Evolutionary conservation across 257 asterid species (phyloP).

Genomic region (Nicotiana tomentosiformis): DNA sequence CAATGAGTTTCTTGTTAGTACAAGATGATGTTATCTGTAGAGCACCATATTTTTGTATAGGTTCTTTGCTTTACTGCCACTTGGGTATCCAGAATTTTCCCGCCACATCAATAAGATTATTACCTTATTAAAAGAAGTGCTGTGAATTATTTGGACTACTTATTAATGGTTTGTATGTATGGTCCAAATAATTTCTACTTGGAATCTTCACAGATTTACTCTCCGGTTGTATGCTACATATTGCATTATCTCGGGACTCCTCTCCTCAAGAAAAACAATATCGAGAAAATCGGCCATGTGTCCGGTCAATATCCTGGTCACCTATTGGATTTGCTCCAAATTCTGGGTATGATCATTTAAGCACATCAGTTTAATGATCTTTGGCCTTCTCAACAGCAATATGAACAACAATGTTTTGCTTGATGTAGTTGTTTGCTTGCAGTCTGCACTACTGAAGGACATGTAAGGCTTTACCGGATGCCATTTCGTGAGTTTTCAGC

Average conservation of each 20-base stretch:
- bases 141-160: not conserved
- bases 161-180: not conserved
- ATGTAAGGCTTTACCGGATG: constrained; percentile 67
- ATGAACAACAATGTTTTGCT: not conserved
- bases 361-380: not conserved
- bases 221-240: constrained; percentile 65
- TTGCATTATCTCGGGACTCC: constrained; percentile 48
- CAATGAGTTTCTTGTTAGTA: not conserved
- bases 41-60: not conserved
- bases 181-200: constrained; percentile 5
- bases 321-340: constrained; percentile 79
- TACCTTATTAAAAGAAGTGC: not conserved
- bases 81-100: not conserved
- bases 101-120: not conserved
- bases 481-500: constrained; percentile 63
- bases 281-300: constrained; percentile 48
- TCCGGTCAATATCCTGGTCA: constrained; percentile 87
- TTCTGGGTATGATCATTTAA: constrained; percentile 53
- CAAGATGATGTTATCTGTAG: not conserved
- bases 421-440: constrained; percentile 80
- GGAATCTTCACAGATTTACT: constrained; percentile 41
- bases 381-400: not conserved
- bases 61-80: not conserved
- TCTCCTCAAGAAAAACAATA: constrained; percentile 6
- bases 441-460: constrained; percentile 75